phyloP scores from a whole-genome alignment of 495 filamentous ascomycete species.

The Hypoxylon crocopeplum region DNA sequence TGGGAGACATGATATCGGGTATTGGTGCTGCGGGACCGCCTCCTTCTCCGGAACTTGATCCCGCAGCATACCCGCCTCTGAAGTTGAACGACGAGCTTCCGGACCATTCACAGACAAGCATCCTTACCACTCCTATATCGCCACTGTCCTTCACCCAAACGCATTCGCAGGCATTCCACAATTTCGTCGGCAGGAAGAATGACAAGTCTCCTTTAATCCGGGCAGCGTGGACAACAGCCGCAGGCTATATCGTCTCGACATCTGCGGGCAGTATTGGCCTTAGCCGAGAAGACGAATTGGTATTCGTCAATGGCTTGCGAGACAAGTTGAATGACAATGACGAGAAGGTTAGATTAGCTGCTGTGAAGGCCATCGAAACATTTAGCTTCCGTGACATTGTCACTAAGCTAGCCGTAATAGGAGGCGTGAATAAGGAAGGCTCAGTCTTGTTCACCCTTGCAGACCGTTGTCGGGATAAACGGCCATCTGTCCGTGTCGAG shows the following conservation, averaged over 20 bases:
- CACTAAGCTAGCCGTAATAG: slow-evolving; percentile 75
- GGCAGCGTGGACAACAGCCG: slow-evolving; percentile 80
- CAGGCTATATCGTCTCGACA: slow-evolving; percentile 81
- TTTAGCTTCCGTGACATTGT: slow-evolving; percentile 82
- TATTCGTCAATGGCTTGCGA: slow-evolving; percentile 73
- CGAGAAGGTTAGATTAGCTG: slow-evolving; percentile 87
- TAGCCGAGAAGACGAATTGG: slow-evolving; percentile 74
- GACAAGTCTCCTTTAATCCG: slow-evolving; percentile 85
- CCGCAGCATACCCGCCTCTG: slow-evolving; percentile 78
- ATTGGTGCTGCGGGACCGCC: slow-evolving; percentile 90
- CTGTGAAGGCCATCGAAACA: slow-evolving; percentile 78
- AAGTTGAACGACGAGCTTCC: slow-evolving; percentile 66
- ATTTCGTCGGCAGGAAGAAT: slow-evolving; percentile 79
- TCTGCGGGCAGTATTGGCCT: slow-evolving; percentile 87
- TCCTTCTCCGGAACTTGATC: slow-evolving; percentile 73
- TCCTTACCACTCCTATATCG: slow-evolving; percentile 78
- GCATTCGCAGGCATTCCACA: slow-evolving; percentile 76
- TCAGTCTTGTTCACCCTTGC: slow-evolving; percentile 80
- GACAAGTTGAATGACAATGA: slow-evolving; percentile 87
- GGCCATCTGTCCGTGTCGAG: slow-evolving; percentile 78
- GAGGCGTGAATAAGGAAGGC: slow-evolving; percentile 70
- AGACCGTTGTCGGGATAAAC: slow-evolving; percentile 87
- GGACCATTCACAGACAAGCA: slow-evolving; percentile 56
- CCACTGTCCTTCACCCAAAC: slow-evolving; percentile 84
- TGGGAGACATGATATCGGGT: slow-evolving; percentile 91